Evolutionary conservation across 495 filamentous ascomycete genomes (phyloP).

Genomic region (Patellaria atrata): DNA sequence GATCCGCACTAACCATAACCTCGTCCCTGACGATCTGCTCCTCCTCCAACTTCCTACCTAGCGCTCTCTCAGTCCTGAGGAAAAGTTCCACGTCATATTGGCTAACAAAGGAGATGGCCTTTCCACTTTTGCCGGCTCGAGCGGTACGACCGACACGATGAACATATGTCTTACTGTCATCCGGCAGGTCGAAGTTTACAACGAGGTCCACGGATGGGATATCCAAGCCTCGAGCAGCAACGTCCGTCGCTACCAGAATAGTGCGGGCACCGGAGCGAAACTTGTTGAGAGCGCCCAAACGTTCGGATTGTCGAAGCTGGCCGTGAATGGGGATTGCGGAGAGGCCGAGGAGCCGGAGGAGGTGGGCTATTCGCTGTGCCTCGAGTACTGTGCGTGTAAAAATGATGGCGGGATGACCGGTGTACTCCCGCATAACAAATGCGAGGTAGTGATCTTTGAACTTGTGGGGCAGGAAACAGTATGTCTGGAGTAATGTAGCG

Average conservation of each 20-base stretch:
- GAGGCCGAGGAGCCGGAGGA: slow-evolving; percentile 67
- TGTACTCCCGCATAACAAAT: slow-evolving; percentile 69
- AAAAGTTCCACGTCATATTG: slow-evolving; percentile 90
- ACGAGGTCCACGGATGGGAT: slow-evolving; percentile 85
- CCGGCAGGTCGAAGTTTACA: slow-evolving; percentile 72
- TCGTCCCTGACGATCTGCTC: slow-evolving; percentile 56
- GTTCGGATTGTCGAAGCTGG: slow-evolving; percentile 69
- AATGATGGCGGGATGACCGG: slow-evolving; percentile 70
- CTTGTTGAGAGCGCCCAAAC: slow-evolving; percentile 74
- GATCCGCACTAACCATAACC: slow-evolving; percentile 66
- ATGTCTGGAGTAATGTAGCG: slow-evolving; percentile 65
- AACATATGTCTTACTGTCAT: slow-evolving; percentile 82
- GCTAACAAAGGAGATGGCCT: slow-evolving; percentile 65
- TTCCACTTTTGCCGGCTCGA: slow-evolving; percentile 73
- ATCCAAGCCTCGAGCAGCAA: slow-evolving; percentile 88
- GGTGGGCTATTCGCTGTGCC: slow-evolving; percentile 65
- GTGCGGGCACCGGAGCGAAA: slow-evolving; percentile 62
- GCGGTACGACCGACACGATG: slow-evolving; percentile 92
- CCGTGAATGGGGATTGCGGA: slow-evolving; percentile 86
- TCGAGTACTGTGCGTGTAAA: slow-evolving; percentile 92
- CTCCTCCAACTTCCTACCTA: slow-evolving; percentile 67
- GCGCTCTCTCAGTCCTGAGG: slow-evolving; percentile 65
- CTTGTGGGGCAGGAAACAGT: slow-evolving; percentile 73
- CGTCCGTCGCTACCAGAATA: slow-evolving; percentile 90
- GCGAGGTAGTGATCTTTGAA: slow-evolving; percentile 79